Base-by-base conservation (phyloP, 73 alveolate species). In the Paramecium sexaurelia region DNA sequence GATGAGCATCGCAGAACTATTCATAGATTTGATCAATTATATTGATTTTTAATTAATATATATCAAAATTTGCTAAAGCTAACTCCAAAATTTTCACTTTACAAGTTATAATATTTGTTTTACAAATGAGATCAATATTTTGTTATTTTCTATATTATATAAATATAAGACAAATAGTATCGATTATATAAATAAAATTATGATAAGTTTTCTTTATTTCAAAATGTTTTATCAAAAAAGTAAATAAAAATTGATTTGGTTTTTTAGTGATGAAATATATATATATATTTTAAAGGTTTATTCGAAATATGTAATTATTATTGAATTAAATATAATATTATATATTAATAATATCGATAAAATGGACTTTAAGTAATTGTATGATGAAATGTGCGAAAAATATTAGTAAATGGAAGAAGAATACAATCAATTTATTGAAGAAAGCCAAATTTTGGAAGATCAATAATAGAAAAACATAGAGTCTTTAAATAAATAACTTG, bases 321-420 rank as follows among this genome's bases (percentile, higher is more conserved):
- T 51, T 51, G 20, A 6, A 61, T 61, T 22, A 32, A 29, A 61
- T 61, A 61, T 61, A 61, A 22, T 61, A 61, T 26, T 29, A 3
- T 61, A 61, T 61, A 61, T 29, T 61, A 22, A 29, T 61, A 61
- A 11, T 61, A 61, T 45, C 47, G 39, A 61, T 22, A 13, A 43
- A 51, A 78, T 78, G 90, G 90, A 78, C 83, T 61, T 61, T 61
- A 29, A 61, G 55, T 8, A 78, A 45, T 33, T 22, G 15, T 78
- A 78, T 78, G 40, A 78, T 10, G 68, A 41, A 43, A 78, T 37
- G 55, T 78, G 90, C 17, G 24, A 78, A 43, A 17, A 78, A 43
- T 78, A 78, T 26, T 45, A 37, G 19, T 24, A 43, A 43, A 36
- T 78, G 55, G 75, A 41, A 24, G 75, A 41, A 45, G 90, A 78